Evolutionary conservation across 2,329 filamentous ascomycete genomes (phyloP), one percentile per base, ranked within the genome.

Genomic region (Coccinonectria pachysandricola): DNA sequence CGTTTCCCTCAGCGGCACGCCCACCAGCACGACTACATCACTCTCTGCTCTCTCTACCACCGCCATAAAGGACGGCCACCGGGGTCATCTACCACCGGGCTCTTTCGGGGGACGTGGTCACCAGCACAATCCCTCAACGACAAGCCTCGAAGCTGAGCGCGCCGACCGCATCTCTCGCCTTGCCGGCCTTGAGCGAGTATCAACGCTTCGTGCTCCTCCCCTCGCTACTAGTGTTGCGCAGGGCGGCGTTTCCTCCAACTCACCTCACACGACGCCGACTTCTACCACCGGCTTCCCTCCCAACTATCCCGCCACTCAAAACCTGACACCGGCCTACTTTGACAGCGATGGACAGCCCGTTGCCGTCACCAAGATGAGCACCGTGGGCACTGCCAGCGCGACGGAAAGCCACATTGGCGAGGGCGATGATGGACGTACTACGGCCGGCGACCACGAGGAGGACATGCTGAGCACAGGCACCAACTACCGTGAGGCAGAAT

Each of bases 31-130:
- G 20, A 92, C 84, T 4, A 95, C 87, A 8, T 92, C 86, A 26
- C 78, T 96, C 47, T 94, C 85, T 14, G 79, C 86, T 20, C 71
- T 96, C 24, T 93, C 85, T 10, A 95, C 88, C 11, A 91, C 85
- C 8, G 88, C 88, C 26, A 94, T 94, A 66, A 94, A 95, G 58
- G 88, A 96, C 52, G 88, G 88, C 43, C 85, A 95, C 49, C 82
- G 85, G 34, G 88, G 88, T 37, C 75, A 86, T 49, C 68, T 79
- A 15, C 72, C 75, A 15, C 68, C 76, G 12, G 49, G 49, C 7
- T 43, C 56, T 31, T 64, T 69, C 30, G n/a, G n/a, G n/a, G 64
- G 64, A 35, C 72, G 74, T 26, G 62, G 70, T 44, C 61, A 75
- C 52, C 57, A 74, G 45, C 64, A 75, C 48, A 65, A 71, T 43